A percentile compares a stretch with the other conserved stretches of the same genome.
These are phyloP conservation scores for Mimosa bimucronata DNA, from an alignment of 306 rosid species.

Conservation along the genomic window DNA sequence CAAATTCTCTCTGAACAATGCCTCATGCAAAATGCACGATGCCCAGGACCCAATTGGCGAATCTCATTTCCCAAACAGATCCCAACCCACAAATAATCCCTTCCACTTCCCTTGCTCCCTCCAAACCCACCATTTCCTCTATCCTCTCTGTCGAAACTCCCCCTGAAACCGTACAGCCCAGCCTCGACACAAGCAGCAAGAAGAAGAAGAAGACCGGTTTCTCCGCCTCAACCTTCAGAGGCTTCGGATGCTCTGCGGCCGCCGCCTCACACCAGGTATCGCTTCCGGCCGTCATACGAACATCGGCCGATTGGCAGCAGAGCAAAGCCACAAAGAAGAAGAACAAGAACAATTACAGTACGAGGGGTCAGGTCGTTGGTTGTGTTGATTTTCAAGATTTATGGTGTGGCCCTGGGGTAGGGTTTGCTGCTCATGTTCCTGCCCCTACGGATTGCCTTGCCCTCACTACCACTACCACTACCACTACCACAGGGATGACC, in stretches of 20 bases:
- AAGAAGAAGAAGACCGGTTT: constrained; percentile 80
- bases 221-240: constrained; percentile 68
- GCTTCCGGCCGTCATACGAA: constrained; percentile 83
- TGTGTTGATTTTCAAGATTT: constrained; percentile 85
- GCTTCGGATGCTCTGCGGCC: constrained; percentile 82
- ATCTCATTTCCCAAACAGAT: constrained; percentile 69
- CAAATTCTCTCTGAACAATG: constrained; percentile 45
- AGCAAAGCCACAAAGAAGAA: constrained; percentile 70
- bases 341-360: constrained; percentile 49
- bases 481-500: constrained; percentile 65
- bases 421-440: constrained; percentile 75
- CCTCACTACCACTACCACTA: constrained; percentile 60
- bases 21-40: constrained; percentile 62
- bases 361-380: too few relatives aligned
- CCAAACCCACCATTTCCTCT: constrained; percentile 86
- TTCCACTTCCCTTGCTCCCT: constrained; percentile 64
- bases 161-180: constrained; percentile 47
- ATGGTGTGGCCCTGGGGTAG: constrained; percentile 98
- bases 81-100: constrained; percentile 61
- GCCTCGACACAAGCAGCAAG: constrained; percentile 45
- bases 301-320: constrained; percentile 86
- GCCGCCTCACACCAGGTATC: constrained; percentile 78
- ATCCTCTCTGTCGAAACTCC: constrained; percentile 60
- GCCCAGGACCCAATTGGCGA: constrained; percentile 65
- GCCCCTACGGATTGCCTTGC: constrained; percentile 85